phyloP scores from a whole-genome alignment of 2,329 filamentous ascomycete species.

The Akanthomyces lecanii region DNA sequence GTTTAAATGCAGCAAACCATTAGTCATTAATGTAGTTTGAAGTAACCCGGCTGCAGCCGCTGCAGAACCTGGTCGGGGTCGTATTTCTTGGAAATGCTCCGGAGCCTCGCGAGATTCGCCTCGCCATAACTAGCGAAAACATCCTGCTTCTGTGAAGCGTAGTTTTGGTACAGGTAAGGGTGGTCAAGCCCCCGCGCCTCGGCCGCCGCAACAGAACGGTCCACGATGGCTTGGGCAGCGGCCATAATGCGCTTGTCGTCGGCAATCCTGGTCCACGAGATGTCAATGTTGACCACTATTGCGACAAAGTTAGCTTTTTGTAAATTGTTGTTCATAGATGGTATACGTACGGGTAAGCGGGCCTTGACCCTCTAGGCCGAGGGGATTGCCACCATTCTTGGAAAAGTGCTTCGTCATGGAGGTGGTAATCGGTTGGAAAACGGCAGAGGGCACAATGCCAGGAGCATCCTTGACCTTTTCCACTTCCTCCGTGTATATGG shows the following conservation, averaged over 20 bases:
- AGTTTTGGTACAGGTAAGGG: slow-evolving; percentile 43
- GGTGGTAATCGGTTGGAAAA: slow-evolving; percentile 39
- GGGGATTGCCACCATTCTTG: slow-evolving; percentile 31
- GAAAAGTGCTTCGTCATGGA: slow-evolving; percentile 32
- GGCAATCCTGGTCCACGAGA: slow-evolving; percentile 26
- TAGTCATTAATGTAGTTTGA: slow-evolving; percentile 30
- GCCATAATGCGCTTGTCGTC: slow-evolving; percentile 33
- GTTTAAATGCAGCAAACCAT: neutral
- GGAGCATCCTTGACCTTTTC: slow-evolving; percentile 21
- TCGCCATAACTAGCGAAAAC: slow-evolving; percentile 38
- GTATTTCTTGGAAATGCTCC: slow-evolving; percentile 31
- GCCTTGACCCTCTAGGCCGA: slow-evolving; percentile 27
- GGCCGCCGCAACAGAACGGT: slow-evolving; percentile 26
- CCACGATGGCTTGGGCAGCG: slow-evolving; percentile 25
- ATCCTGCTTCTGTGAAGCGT: slow-evolving; percentile 38
- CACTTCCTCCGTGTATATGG: slow-evolving; percentile 24
- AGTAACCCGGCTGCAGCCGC: slow-evolving; percentile 35
- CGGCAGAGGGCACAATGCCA: slow-evolving; percentile 26
- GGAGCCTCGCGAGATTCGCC: slow-evolving; percentile 33
- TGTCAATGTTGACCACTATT: slow-evolving; percentile 23
- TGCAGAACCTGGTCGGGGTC: slow-evolving; percentile 36
- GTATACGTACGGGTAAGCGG: slow-evolving; percentile 22
- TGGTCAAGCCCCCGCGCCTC: slow-evolving; percentile 30
- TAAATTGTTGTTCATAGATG: neutral
- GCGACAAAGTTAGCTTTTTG: neutral